phyloP scores from a whole-genome alignment of 75 land plant genomes.

The Gnetum montanum region DNA sequence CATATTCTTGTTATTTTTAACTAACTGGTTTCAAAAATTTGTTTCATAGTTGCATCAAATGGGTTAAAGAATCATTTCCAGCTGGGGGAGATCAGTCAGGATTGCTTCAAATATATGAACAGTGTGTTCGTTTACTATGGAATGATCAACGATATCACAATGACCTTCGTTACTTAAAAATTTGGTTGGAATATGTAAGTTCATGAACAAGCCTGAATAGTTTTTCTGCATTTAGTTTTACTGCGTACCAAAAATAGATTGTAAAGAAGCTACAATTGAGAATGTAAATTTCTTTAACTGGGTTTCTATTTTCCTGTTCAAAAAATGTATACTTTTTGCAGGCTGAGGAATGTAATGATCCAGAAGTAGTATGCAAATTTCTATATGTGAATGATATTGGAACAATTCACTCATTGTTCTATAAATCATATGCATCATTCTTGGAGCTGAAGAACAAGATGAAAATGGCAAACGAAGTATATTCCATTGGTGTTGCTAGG shows the following conservation, averaged over 20 bases:
- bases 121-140: conserved; percentile 87
- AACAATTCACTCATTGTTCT: conserved; percentile 63
- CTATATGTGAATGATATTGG: conserved; percentile 79
- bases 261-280: too few relatives aligned
- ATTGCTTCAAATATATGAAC: conserved; percentile 70
- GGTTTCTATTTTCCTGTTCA: not conserved
- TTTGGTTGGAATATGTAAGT: conserved; percentile 96
- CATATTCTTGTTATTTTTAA: too few relatives aligned
- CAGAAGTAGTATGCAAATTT: conserved; percentile 71
- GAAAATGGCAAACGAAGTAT: conserved; percentile 64
- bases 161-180: conserved; percentile 79
- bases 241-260: too few relatives aligned
- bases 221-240: too few relatives aligned
- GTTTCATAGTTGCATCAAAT: conserved; percentile 75
- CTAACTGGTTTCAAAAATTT: not conserved
- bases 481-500: conserved; percentile 80
- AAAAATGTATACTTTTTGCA: too few relatives aligned
- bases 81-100: conserved; percentile 89
- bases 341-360: conserved; percentile 88
- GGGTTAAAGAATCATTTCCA: conserved; percentile 93
- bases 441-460: conserved; percentile 63
- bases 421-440: conserved; percentile 60
- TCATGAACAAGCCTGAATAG: not conserved
- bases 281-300: too few relatives aligned
- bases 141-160: conserved; percentile 59